Percentiles rank a stretch among this genome's conserved stretches.
phyloP scores from a whole-genome alignment of 2,329 filamentous ascomycete species.

The Ophidiomyces ophidiicola region DNA sequence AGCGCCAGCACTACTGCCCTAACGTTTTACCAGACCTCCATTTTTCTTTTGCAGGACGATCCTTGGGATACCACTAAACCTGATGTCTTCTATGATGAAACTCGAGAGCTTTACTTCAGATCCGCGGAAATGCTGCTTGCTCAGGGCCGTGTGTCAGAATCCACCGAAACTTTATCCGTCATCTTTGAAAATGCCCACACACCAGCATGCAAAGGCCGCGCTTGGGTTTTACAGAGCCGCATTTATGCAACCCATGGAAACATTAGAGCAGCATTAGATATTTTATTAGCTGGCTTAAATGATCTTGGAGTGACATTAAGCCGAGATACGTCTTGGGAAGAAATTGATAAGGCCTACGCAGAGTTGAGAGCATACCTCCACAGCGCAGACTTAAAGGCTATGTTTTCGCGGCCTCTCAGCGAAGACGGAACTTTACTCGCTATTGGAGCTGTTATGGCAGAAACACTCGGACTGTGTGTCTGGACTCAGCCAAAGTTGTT shows the following conservation, averaged over 20 bases:
- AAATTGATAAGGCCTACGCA: conserved; percentile 65
- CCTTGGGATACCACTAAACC: conserved; percentile 59
- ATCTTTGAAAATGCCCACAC: conserved; percentile 60
- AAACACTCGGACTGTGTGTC: conserved; percentile 47
- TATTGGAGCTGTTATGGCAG: conserved; percentile 44
- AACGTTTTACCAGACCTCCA: conserved; percentile 66
- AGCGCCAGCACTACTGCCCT: conserved; percentile 71
- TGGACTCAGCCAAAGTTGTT: conserved; percentile 50
- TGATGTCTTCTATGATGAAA: conserved; percentile 79
- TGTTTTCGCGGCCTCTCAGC: conserved; percentile 31
- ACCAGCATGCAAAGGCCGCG: conserved; percentile 67
- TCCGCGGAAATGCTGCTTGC: conserved; percentile 74
- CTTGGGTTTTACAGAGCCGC: conserved; percentile 70
- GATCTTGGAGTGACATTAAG: conserved; percentile 58
- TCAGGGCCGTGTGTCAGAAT: conserved; percentile 57
- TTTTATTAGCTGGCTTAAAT: conserved; percentile 57
- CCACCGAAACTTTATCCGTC: conserved; percentile 54
- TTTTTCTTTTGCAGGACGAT: conserved; percentile 64
- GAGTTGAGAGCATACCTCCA: conserved; percentile 49
- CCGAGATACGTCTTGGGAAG: conserved; percentile 55
- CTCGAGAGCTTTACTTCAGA: conserved; percentile 63
- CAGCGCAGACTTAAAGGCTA: conserved; percentile 40
- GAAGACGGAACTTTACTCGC: conserved; percentile 33
- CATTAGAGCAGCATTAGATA: conserved; percentile 53
- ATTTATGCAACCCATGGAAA: conserved; percentile 66